phyloP scores from a whole-genome alignment of 176 grass and related monocot species.

The Oryza officinalis region DNA sequence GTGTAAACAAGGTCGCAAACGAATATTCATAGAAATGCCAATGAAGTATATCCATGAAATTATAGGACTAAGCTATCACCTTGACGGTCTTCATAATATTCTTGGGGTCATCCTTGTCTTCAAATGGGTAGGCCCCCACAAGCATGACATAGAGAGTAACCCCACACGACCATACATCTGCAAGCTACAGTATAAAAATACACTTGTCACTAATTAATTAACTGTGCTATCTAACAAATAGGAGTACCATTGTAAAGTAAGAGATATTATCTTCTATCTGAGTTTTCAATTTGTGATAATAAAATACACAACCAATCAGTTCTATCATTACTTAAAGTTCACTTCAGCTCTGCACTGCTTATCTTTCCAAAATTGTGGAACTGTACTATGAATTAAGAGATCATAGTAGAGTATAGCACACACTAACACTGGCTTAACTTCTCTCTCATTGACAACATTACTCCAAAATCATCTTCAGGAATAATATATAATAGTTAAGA shows the following conservation, averaged over 20 bases:
- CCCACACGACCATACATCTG: slow-evolving; percentile 97
- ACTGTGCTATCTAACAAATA: background rate
- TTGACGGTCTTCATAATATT: slow-evolving; percentile 75
- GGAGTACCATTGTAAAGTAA: background rate
- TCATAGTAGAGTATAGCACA: background rate
- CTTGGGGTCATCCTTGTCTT: slow-evolving; percentile 86
- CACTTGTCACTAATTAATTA: background rate
- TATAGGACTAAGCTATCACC: slow-evolving; percentile 39
- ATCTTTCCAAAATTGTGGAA: slow-evolving; percentile 12
- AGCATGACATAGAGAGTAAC: slow-evolving; percentile 94
- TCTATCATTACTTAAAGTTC: background rate
- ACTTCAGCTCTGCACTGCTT: background rate
- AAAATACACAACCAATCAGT: slow-evolving; percentile 4
- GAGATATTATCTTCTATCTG: background rate
- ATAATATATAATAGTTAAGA: background rate
- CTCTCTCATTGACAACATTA: background rate
- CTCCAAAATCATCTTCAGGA: background rate
- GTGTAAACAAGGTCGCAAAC: background rate
- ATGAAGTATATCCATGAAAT: background rate
- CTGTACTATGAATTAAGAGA: slow-evolving; percentile 5
- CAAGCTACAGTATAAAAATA: slow-evolving; percentile 50
- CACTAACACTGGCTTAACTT: background rate
- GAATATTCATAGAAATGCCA: background rate
- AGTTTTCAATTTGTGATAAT: background rate
- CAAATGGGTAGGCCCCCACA: slow-evolving; percentile 86